Base-by-base conservation (phyloP, 371 early-diverging fungal genomes). In the Apophysomyces elegans region DNA sequence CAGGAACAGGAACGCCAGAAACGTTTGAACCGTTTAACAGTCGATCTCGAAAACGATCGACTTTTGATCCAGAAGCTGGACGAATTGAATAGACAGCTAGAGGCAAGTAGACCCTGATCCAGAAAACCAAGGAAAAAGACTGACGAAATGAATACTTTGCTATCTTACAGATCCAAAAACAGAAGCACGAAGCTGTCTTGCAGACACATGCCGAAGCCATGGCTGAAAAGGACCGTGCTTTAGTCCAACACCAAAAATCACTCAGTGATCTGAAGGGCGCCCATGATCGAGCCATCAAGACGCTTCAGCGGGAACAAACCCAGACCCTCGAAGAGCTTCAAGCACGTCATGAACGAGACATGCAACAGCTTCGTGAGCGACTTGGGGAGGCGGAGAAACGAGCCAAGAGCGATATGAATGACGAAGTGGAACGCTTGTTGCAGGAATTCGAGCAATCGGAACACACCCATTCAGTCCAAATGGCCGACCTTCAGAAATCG, bases 371-470 rank as follows among this genome's bases (percentile, higher is more conserved):
- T 18, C 67, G 65, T 13, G 72, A 78, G 47, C 64, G 78, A 13
- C 61, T 83, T 7, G 67, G 67, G 2, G 47, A 64, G 16, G 75
- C 76, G 0, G 83, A 83, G 59, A 69, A 46, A n/a, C 67, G 75
- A 13, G 77, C 78, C 18, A 79, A 74, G 58, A 67, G 68, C 1
- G 72, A 69, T 13, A 70, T 83, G 50, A 72, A 83, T 54, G 78
- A 77, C 61, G 83, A 83, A 54, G 72, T 83, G 13, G 78, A 79
- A 56, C 71, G 72, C 35, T 68, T 83, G 2, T 37, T 83, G 37
- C 75, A 73, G 14, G 83, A 83, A 43, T 83, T 83, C 69, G 83
- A 83, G 44, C 80, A 83, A 50, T 78, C 80, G 0, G 78, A 83
- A n/a, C 80, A 83, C 59, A 71, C 64, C 12, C 83, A 83, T 56